Evolutionary conservation across 495 filamentous ascomycete species (phyloP), one percentile per base, ranked within the genome.

Genomic region (Hypomontagnella monticulosa): DNA sequence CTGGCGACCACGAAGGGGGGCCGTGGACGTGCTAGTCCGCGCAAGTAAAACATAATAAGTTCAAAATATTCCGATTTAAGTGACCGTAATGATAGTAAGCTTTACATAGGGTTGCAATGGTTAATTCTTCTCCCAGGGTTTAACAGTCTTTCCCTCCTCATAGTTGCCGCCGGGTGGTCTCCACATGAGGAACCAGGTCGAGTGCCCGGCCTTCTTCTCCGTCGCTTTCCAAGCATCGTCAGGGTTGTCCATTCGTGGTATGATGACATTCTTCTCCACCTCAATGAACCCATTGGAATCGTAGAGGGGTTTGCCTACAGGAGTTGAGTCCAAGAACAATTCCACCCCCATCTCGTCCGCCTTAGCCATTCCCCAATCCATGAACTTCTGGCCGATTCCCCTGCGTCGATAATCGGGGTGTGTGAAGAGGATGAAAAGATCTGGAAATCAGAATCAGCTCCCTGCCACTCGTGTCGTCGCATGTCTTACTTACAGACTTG

Each of bases 341-440:
- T 78, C 75, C n/a, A 76, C 54, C 0, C 72, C 71, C 40, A 74
- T 23, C n/a, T 74, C 71, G 53, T 77, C 71, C 7, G 73, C 74
- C 47, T 72, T 76, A 19, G 50, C 48, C 37, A 72, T 75, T 0
- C 76, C 76, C 77, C 75, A 77, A 27, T 71, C 44, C 59, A 78
- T 72, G 3, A 80, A 66, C 44, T 76, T 50, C 18, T 73, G 66
- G 0, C 73, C 78, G n/a, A 75, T 70, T 0, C 78, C 73, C 4
- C 50, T 61, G 0, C 73, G 66, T 6, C 67, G 68, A 46, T 75
- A 72, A 30, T 71, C 63, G 3, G 70, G 63, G 27, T 77, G 73
- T n/a, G 70, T 71, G 42, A 76, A 76, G 11, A 70, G 44, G 18
- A 69, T 70, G 18, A 63, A 69, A 4, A 76, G 42, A 38, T 71